Conservation (phyloP, 2,329 filamentous ascomycete genomes). For the Diaporthe citrichinensis region DNA sequence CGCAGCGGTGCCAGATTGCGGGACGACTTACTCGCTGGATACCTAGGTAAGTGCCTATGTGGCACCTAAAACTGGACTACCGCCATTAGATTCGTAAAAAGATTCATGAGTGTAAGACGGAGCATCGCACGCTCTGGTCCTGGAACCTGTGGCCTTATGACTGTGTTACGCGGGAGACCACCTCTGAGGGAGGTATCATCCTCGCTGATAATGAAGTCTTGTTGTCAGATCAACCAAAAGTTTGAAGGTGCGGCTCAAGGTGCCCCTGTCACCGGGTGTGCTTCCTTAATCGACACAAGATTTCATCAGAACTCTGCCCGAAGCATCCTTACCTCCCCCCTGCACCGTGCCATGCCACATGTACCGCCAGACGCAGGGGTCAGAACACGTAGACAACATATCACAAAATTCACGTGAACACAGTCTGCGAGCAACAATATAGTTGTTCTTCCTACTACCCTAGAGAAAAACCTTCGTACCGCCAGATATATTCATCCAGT, state of each 20-base stretch:
- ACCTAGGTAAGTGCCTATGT: neutral
- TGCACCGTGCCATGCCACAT: neutral
- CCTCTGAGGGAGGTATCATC: neutral
- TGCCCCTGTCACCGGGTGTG: neutral
- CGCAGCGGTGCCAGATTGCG: neutral
- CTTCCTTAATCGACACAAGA: conserved; percentile 1
- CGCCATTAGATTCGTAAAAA: neutral
- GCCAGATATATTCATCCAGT: neutral
- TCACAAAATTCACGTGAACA: neutral
- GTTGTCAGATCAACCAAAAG: too few species aligned
- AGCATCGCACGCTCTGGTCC: neutral
- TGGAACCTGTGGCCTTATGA: neutral
- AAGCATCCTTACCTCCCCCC: neutral
- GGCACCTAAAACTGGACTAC: neutral
- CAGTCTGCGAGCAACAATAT: neutral
- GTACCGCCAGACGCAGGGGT: neutral
- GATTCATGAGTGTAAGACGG: neutral
- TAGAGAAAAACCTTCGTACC: neutral
- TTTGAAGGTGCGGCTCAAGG: neutral
- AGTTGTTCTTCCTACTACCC: neutral
- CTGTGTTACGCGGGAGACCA: neutral
- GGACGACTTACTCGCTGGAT: neutral
- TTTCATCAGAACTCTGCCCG: conserved; percentile 1
- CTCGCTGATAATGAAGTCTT: too few species aligned
- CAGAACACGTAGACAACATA: neutral